Conservation (phyloP, 345 rosid species). For the Hibiscus mutabilis region DNA sequence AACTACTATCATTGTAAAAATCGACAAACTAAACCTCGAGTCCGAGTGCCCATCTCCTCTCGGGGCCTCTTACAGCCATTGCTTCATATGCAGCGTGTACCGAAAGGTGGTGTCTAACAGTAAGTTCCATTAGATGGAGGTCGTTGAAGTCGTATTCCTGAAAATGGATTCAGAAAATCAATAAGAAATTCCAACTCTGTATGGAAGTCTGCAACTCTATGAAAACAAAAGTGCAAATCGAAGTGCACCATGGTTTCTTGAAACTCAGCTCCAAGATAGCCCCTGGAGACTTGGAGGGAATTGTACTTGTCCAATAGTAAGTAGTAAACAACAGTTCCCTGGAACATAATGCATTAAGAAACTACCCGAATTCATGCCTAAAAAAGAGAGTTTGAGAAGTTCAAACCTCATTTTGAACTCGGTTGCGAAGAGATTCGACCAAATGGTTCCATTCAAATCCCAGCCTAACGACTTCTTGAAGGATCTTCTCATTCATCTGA, state of each 20-base stretch:
- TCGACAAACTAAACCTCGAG: conserved; percentile 53
- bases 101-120: conserved; percentile 47
- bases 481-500: conserved; percentile 83
- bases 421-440: conserved; percentile 66
- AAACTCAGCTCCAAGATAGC: conserved; percentile 70
- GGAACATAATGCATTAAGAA: conserved; percentile 26
- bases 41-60: conserved; percentile 93
- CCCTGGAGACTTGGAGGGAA: conserved; percentile 59
- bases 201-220: neutral
- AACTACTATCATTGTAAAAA: neutral
- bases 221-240: conserved; percentile 1
- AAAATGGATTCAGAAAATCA: neutral
- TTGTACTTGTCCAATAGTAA: conserved; percentile 54
- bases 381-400: conserved; percentile 10
- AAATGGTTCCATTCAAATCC: conserved; percentile 70
- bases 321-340: conserved; percentile 94
- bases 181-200: neutral
- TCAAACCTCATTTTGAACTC: conserved; percentile 69
- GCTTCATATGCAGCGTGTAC: conserved; percentile 74
- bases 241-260: conserved; percentile 56
- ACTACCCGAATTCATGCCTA: neutral
- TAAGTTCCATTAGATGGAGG: conserved; percentile 49
- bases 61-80: conserved; percentile 46
- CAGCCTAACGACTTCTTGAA: conserved; percentile 60
- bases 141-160: conserved; percentile 63